Base-by-base conservation (phyloP, 768 basidiomycete genomes). In the Kockovaella imperatae region DNA sequence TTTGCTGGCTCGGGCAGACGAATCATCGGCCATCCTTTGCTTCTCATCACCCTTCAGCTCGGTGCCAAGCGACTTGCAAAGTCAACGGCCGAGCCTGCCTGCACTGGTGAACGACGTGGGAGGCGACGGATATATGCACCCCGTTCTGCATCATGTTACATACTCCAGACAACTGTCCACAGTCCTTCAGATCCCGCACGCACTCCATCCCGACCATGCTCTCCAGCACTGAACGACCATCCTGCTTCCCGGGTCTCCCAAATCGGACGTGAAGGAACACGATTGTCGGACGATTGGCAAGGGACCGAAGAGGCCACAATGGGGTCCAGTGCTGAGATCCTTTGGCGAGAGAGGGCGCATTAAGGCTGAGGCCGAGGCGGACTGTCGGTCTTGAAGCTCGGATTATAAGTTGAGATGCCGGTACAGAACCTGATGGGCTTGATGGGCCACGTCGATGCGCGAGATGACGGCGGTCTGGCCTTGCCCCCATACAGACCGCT, bases 221-320 rank as follows among this genome's bases (percentile, higher is more conserved):
- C n/a, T 38, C 36, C 36, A 38, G 36, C 36, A 20, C 36, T n/a
- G 21, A 38, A 38, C 36, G 36, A 38, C 36, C 36, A 38, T 20
- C 36, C 36, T 20, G 36, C 36, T 38, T 38, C 36, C 21, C 36
- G 18, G 36, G 36, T 38, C 36, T 20, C 36, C 36, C 18, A 38
- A 20, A 38, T 8, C 10, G 36, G n/a, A n/a, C n/a, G n/a, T n/a
- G n/a, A n/a, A n/a, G n/a, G n/a, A n/a, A 38, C 36, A 38, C 18
- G 10, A 20, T 7, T 20, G 14, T 8, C 21, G 10, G 36, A 38
- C 7, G 10, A 20, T 38, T 20, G 36, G 36, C 8, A 11, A 20
- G 18, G 18, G 36, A 38, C 36, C 36, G 14, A 20, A 38, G 36
- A 11, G 8, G 36, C 21, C 14, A 38, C 36, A 14, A 14, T 38